Percentiles rank a stretch among this genome's conserved stretches.
These are phyloP conservation scores for Harringtonia lauricola DNA, from an alignment of 2,329 filamentous ascomycete genomes.

Conservation along the genomic window DNA sequence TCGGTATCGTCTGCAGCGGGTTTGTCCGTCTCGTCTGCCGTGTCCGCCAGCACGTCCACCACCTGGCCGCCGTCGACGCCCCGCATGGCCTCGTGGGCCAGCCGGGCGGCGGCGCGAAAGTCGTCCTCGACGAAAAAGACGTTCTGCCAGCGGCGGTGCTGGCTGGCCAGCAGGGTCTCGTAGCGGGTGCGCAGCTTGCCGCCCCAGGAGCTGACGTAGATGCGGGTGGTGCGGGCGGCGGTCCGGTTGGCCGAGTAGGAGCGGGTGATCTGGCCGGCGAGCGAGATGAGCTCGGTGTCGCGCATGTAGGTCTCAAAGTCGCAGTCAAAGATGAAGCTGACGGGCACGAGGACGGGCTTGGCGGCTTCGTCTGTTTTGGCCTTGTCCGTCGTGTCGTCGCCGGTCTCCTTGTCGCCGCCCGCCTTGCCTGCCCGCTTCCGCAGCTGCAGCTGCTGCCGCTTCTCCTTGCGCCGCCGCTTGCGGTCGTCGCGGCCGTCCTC, in stretches of 20 bases:
- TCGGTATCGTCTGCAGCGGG: constrained; percentile 15
- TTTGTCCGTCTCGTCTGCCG: constrained; percentile 8
- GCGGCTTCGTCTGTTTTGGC: constrained; percentile 20
- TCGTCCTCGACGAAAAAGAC: constrained; percentile 63
- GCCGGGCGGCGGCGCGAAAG: constrained; percentile 57
- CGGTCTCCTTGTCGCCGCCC: constrained; percentile 33
- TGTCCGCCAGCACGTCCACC: constrained; percentile 40
- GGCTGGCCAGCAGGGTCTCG: constrained; percentile 58
- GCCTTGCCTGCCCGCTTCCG: constrained; percentile 39
- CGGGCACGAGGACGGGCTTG: constrained; percentile 35
- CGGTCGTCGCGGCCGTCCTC: constrained; percentile 57
- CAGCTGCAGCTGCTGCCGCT: constrained; percentile 34
- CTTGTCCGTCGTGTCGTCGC: constrained; percentile 30
- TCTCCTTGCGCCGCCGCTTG: constrained; percentile 42
- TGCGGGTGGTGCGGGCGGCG: constrained; percentile 54
- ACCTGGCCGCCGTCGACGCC: constrained; percentile 42
- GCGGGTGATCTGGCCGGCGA: constrained; percentile 74
- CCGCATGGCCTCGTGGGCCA: constrained; percentile 59
- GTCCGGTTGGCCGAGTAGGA: constrained; percentile 81
- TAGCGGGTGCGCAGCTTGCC: constrained; percentile 68
- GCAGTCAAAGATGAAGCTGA: constrained; percentile 82
- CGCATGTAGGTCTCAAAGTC: constrained; percentile 85
- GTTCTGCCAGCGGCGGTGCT: constrained; percentile 71
- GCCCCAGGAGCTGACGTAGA: constrained; percentile 70
- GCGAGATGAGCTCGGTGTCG: constrained; percentile 72